These are phyloP conservation scores for Leucosporidium creatinivorum DNA, from an alignment of 768 basidiomycete genomes.

Conservation along the genomic window DNA sequence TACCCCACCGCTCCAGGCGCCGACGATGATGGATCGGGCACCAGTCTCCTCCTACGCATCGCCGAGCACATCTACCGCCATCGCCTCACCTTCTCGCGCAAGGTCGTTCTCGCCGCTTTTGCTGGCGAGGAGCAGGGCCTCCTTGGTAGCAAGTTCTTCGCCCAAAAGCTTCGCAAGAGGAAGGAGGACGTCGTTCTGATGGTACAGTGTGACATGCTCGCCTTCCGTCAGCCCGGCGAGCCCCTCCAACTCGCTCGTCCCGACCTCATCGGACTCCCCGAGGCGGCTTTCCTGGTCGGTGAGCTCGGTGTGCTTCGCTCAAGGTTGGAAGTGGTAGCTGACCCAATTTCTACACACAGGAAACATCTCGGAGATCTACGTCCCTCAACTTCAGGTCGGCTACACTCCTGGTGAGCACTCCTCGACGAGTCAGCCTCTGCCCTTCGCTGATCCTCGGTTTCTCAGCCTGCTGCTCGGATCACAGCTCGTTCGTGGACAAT, in stretches of 20 bases:
- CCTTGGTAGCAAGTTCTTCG: slow-evolving; percentile 28
- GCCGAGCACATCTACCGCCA: slow-evolving; percentile 24
- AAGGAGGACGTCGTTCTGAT: slow-evolving; percentile 22
- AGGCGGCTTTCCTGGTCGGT: not conserved
- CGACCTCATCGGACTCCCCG: slow-evolving; percentile 23
- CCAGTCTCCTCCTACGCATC: slow-evolving; percentile 31
- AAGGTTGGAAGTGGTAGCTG: slow-evolving; percentile 10
- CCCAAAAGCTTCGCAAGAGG: slow-evolving; percentile 12
- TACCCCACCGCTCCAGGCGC: slow-evolving; percentile 21
- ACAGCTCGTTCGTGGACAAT: slow-evolving; percentile 28
- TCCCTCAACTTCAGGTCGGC: slow-evolving; percentile 38
- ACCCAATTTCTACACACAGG: slow-evolving; percentile 1
- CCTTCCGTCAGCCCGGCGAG: slow-evolving; percentile 35
- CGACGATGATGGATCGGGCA: slow-evolving; percentile 24
- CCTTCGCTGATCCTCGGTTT: slow-evolving; percentile 4
- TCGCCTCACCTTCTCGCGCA: slow-evolving; percentile 23
- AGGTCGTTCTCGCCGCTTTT: slow-evolving; percentile 34
- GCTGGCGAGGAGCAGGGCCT: slow-evolving; percentile 40
- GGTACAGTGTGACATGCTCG: slow-evolving; percentile 33
- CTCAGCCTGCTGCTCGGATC: slow-evolving; percentile 38
- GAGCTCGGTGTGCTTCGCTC: not conserved
- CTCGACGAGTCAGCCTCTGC: not conserved
- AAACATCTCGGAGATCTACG: slow-evolving; percentile 36
- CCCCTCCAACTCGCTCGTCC: slow-evolving; percentile 38
- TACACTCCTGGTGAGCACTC: not conserved